Evolutionary conservation across 202 grass and related monocot species (phyloP).

Genomic region (Saccharum hybrid): DNA sequence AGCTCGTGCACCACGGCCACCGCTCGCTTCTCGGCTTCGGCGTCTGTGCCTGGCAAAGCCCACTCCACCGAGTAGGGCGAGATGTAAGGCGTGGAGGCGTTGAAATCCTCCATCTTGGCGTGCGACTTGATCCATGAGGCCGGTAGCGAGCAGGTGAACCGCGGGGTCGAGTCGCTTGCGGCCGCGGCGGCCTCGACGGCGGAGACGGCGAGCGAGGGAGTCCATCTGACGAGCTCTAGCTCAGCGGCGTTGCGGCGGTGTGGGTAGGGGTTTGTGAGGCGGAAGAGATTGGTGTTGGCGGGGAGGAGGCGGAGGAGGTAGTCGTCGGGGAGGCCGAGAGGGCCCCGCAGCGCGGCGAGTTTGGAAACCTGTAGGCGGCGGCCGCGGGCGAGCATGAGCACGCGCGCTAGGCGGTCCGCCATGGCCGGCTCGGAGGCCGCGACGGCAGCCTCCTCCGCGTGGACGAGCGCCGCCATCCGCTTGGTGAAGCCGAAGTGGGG

Average conservation of each 20-base stretch:
- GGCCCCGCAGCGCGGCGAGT: slow-evolving; percentile 67
- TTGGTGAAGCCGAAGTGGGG: slow-evolving; percentile 78
- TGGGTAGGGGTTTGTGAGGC: slow-evolving; percentile 65
- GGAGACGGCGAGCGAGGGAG: slow-evolving; percentile 63
- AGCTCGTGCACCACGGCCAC: slow-evolving; percentile 79
- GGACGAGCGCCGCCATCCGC: slow-evolving; percentile 80
- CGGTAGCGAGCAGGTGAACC: slow-evolving; percentile 69
- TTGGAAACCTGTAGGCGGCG: slow-evolving; percentile 69
- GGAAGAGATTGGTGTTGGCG: slow-evolving; percentile 70
- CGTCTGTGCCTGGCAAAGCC: slow-evolving; percentile 6
- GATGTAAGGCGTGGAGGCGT: slow-evolving; percentile 70
- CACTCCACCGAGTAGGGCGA: slow-evolving; percentile 67
- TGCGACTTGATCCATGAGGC: slow-evolving; percentile 67
- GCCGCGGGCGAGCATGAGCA: slow-evolving; percentile 74
- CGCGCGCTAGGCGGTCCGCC: slow-evolving; percentile 61
- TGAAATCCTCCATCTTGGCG: slow-evolving; percentile 74
- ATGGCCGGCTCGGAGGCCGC: slow-evolving; percentile 69
- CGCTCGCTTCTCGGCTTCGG: slow-evolving; percentile 58
- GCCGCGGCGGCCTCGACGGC: slow-evolving; percentile 59
- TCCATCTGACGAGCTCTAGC: slow-evolving; percentile 77
- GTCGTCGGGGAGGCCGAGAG: slow-evolving; percentile 75
- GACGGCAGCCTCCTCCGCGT: slow-evolving; percentile 64
- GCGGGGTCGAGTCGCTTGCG: slow-evolving; percentile 23
- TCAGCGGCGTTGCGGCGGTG: slow-evolving; percentile 66
- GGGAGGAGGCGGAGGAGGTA: slow-evolving; percentile 83